Evolutionary conservation across 2,329 filamentous ascomycete genomes (phyloP), one percentile per base, ranked within the genome.

Genomic region (Nemania sp.): DNA sequence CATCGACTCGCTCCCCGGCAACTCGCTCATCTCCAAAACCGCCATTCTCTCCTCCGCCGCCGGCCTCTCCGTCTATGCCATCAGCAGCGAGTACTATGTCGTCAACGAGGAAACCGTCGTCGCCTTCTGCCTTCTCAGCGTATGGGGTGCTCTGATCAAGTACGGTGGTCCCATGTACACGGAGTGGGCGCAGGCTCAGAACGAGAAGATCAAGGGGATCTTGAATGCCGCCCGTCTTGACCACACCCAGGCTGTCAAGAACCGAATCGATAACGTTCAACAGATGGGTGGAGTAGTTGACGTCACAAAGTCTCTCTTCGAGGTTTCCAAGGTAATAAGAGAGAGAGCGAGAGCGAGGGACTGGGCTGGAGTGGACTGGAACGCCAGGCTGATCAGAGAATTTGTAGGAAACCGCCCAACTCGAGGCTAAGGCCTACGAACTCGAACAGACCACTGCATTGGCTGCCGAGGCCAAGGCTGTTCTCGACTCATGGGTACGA

Each of bases 31-130:
- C 76, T 96, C 92, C 80, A 99, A 99, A 89, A 92, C 92, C 71
- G 95, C 95, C 74, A 94, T 97, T 77, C 90, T 99, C 74, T 98
- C 94, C 75, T 93, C 92, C 73, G 89, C 90, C 68, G 91, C 95
- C 74, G 94, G 90, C 81, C 80, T 96, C 72, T 93, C 91, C 74
- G 86, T 96, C 78, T 96, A 95, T 77, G 95, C 92, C 75, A 92
- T 99, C 81, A 96, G 91, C 88, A 99, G 96, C 83, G 95, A 99
- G 87, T 92, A 98, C 84, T 98, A 97, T 81, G 92, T 99, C 77
- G 86, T 99, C 81, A 99, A 99, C 83, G 95, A 99, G 86, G 95
- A 99, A 85, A 90, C 93, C 67, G 90, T 99, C 76, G 91, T 96
- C 75, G 91, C 91, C 69, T 87, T 99, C 81, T 95, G 90, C 79